Evolutionary conservation across 306 rosid species (phyloP).

Genomic region (Fragaria vesca): DNA sequence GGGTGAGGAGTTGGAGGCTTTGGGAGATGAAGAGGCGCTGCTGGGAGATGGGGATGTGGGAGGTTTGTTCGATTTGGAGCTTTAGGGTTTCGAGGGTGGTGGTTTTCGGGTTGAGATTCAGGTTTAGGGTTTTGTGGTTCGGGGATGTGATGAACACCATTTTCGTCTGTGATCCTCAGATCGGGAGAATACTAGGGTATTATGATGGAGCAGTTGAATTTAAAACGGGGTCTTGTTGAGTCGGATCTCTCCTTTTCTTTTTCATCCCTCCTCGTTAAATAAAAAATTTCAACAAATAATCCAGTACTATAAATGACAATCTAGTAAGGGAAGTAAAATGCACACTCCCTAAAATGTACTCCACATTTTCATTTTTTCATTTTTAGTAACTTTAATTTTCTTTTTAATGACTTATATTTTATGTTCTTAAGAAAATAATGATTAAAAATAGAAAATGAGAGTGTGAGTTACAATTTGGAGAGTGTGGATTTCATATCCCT

Average conservation of each 20-base stretch:
- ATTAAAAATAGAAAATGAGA: too few species aligned
- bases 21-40: conserved; percentile 69
- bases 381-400: too few species aligned
- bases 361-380: too few species aligned
- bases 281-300: too few species aligned
- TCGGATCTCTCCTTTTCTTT: neutral
- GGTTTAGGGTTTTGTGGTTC: conserved; percentile 46
- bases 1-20: conserved; percentile 33
- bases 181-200: neutral
- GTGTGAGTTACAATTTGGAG: too few species aligned
- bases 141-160: conserved; percentile 73
- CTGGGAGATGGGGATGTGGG: conserved; percentile 42
- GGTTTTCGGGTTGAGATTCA: conserved; percentile 55
- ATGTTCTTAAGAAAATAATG: too few species aligned
- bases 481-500: too few species aligned
- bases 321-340: too few species aligned
- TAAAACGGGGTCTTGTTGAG: neutral
- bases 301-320: too few species aligned
- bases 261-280: too few species aligned
- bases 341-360: too few species aligned
- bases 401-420: too few species aligned
- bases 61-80: conserved; percentile 42
- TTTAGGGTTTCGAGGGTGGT: conserved; percentile 57
- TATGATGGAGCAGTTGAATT: neutral
- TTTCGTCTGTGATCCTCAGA: neutral